These are phyloP conservation scores for Fusarium falciforme DNA, from an alignment of 2,329 filamentous ascomycete genomes.

Conservation along the genomic window DNA sequence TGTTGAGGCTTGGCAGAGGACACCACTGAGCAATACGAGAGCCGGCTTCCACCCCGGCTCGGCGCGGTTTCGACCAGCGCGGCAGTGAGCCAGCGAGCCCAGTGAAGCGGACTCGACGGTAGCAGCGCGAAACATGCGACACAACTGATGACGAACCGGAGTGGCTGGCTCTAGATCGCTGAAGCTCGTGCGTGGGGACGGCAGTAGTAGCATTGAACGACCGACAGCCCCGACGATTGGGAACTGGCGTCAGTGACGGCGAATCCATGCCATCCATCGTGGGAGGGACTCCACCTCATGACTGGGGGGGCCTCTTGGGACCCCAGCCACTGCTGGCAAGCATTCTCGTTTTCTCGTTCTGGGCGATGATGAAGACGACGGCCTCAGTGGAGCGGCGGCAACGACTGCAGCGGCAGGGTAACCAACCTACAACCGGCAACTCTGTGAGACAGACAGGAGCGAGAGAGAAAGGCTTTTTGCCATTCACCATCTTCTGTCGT, in stretches of 20 bases:
- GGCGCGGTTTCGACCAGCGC: constrained; percentile 23
- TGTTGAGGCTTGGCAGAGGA: constrained; percentile 33
- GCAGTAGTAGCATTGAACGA: not conserved
- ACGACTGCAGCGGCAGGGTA: constrained; percentile 15
- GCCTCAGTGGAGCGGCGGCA: constrained; percentile 18
- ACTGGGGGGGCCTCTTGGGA: constrained; percentile 10
- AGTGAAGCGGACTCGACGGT: constrained; percentile 18
- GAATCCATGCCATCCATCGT: constrained; percentile 24
- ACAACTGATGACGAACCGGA: constrained; percentile 16
- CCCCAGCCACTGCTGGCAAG: constrained; percentile 31
- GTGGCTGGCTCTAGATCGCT: constrained; percentile 11
- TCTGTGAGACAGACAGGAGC: not conserved
- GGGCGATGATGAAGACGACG: not conserved
- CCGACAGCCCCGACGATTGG: constrained; percentile 15
- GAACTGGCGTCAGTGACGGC: constrained; percentile 37
- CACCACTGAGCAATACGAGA: constrained; percentile 27
- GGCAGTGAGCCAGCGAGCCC: constrained; percentile 1
- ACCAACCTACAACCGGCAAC: not conserved
- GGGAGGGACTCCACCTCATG: constrained; percentile 24
- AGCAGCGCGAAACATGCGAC: constrained; percentile 29
- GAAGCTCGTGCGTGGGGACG: not conserved
- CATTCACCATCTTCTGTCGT: not conserved
- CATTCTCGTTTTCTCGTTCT: constrained; percentile 4
- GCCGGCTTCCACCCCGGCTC: constrained; percentile 14
- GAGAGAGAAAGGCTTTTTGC: constrained; percentile 2